Conservation (phyloP, 441 rosid species). For the Erodium trifolium region DNA sequence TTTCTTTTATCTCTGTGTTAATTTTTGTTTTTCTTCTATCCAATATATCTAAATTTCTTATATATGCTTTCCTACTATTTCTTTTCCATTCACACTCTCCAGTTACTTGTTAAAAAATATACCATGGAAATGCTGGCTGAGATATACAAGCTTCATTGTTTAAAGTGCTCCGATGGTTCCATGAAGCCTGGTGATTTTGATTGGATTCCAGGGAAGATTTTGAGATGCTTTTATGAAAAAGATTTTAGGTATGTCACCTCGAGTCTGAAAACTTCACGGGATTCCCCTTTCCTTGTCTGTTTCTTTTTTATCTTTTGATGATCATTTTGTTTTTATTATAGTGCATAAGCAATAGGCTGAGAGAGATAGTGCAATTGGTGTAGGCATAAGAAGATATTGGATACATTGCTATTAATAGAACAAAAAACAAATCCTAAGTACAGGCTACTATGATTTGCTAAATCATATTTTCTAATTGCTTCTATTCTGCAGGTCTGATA, state of each 20-base stretch:
- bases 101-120: slow-evolving; percentile 82
- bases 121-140: slow-evolving; percentile 92
- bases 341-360: not conserved
- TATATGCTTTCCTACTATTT: slow-evolving; percentile 13
- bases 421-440: not conserved
- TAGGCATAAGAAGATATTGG: not conserved
- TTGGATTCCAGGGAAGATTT: slow-evolving; percentile 97
- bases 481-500: slow-evolving; percentile 77
- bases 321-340: not conserved
- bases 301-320: not conserved
- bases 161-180: slow-evolving; percentile 42
- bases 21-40: slow-evolving; percentile 13
- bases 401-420: not conserved
- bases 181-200: slow-evolving; percentile 47
- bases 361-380: not conserved
- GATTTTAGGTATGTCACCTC: slow-evolving; percentile 62
- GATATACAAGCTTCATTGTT: slow-evolving; percentile 60
- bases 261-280: not conserved
- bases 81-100: slow-evolving; percentile 22
- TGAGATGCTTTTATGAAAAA: slow-evolving; percentile 93
- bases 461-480: slow-evolving; percentile 16
- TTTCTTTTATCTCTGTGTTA: slow-evolving; percentile 19
- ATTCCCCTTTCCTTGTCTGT: not conserved
- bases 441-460: slow-evolving; percentile 5
- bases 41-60: slow-evolving; percentile 16